Conservation (phyloP, 768 basidiomycete genomes). For the Kwoniella europaea region DNA sequence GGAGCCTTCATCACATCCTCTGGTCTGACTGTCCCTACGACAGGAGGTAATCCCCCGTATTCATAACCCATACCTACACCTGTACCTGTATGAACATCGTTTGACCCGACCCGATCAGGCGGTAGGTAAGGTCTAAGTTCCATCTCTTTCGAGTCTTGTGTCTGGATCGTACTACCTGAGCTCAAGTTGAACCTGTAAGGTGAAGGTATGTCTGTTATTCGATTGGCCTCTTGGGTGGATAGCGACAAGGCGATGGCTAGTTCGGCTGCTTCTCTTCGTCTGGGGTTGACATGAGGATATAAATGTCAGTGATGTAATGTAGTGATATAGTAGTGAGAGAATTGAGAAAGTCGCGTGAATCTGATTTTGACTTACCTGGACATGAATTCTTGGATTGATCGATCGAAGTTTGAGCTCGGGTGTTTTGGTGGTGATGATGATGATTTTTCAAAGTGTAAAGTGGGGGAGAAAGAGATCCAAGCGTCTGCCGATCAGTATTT, state of each 20-base stretch:
- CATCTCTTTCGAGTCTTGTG: conserved; percentile 49
- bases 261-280: conserved; percentile 52
- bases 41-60: conserved; percentile 5
- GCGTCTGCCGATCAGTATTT: not conserved
- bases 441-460: not conserved
- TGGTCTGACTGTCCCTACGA: conserved; percentile 23
- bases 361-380: conserved; percentile 16
- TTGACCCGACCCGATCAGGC: conserved; percentile 7
- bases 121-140: conserved; percentile 33
- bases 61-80: conserved; percentile 3
- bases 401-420: not conserved
- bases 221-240: conserved; percentile 44
- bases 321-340: not conserved
- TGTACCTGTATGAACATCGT: conserved; percentile 3
- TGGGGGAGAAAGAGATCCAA: not conserved
- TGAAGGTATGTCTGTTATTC: not conserved
- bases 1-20: conserved; percentile 33
- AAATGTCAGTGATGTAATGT: not conserved
- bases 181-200: not conserved
- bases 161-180: conserved; percentile 10
- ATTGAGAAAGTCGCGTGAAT: not conserved
- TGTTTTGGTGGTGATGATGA: not conserved
- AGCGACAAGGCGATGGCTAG: conserved; percentile 43
- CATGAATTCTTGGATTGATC: conserved; percentile 10
- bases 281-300: not conserved